phyloP scores from a whole-genome alignment of 208 protist species.

The Trichomonas vaginalis region DNA sequence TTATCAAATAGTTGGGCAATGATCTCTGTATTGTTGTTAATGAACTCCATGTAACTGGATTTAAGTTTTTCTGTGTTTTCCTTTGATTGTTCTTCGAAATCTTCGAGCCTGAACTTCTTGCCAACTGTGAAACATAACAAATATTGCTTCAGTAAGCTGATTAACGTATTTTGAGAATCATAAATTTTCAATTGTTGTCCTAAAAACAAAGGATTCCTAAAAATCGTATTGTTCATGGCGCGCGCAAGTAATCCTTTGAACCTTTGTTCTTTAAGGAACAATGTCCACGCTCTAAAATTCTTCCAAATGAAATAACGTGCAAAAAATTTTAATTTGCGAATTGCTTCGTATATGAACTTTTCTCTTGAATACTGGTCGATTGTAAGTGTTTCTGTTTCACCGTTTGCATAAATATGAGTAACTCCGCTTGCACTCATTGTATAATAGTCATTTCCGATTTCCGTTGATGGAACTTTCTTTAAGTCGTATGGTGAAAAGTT shows the following conservation, averaged over 20 bases:
- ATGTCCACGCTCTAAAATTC: background rate
- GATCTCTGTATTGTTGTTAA: background rate
- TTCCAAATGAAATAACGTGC: background rate
- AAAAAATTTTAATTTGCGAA: background rate
- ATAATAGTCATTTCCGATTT: background rate
- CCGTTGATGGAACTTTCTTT: background rate
- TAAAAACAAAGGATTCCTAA: background rate
- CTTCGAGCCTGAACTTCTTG: background rate
- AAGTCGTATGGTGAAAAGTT: constrained; percentile 4
- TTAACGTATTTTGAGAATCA: no score
- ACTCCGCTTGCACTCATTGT: background rate
- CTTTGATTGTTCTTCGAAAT: background rate
- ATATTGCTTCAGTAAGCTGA: background rate
- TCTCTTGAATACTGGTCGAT: background rate
- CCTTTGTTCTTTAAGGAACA: background rate
- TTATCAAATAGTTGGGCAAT: background rate
- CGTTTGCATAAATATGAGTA: background rate
- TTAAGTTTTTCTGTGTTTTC: background rate
- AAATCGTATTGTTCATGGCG: background rate
- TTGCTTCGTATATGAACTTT: background rate
- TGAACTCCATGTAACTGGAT: background rate
- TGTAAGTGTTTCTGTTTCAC: background rate
- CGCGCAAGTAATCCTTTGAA: background rate
- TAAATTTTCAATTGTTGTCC: background rate
- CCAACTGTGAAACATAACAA: background rate